Base-by-base conservation (phyloP, 495 filamentous ascomycete species). In the Penicillium daleae region DNA sequence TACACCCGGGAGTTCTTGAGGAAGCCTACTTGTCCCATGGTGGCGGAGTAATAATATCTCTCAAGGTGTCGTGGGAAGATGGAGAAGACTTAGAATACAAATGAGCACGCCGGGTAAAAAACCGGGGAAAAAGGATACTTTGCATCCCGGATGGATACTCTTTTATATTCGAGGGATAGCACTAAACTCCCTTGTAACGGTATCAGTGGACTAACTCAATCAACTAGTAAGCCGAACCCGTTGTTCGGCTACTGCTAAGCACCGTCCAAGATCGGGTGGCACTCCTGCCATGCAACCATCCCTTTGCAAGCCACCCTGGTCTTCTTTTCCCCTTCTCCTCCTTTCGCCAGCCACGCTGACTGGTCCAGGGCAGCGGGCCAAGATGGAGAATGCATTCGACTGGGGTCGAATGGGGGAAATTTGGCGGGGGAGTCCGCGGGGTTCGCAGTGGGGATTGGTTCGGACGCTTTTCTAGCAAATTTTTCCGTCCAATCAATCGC, bases 1-100 rank as follows among this genome's bases (percentile, higher is more conserved):
- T 85, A 85, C 29, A 84, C 80, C 31, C 82, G 72, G 53, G 82
- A 80, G 64, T 85, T 83, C 71, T 83, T 80, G 65, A 83, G 78
- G 67, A 80, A 67, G 33, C 66, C 48, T 49, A 29, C 26, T 54
- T 64, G 52, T 12, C 40, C 64, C 67, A 72, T 72, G 26, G 55
- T 64, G 66, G 44, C 54, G 49, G 21, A 33, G 24, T 60, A 26
- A 12, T 29, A 27, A 12, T 29, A 27, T 57, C 37, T 42, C 13
- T 50, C 3, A 31, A 17, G 7, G 4, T 15, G 35, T 26, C 21
- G 26, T 6, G 21, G 26, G 19, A 7, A 13, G 19, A 46, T 15
- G 15, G 44, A 32, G 52, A 53, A 15, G 10, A 13, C 13, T 48
- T 26, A 19, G 24, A 54, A 33, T 42, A 13, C 29, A 24, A 55